phyloP scores from a whole-genome alignment of 2,329 filamentous ascomycete species.

The Monosporascus ibericus region DNA sequence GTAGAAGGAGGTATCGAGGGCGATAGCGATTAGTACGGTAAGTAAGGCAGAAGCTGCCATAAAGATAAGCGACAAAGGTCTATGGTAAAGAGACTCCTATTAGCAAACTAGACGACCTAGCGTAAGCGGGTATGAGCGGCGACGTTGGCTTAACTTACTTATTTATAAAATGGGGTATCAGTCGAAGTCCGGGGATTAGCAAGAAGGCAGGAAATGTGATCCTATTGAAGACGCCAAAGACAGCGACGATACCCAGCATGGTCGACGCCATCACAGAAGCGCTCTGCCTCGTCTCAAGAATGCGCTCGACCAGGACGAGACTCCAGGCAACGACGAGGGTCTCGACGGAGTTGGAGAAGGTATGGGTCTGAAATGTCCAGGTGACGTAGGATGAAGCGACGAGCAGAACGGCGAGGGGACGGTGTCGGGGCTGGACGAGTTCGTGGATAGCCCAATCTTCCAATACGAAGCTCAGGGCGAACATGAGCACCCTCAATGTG shows the following conservation, averaged over 20 bases:
- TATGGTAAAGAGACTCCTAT: constrained; percentile 22
- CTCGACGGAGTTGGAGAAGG: constrained; percentile 96
- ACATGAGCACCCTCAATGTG: constrained; percentile 84
- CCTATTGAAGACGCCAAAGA: constrained; percentile 89
- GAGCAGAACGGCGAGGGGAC: constrained; percentile 70
- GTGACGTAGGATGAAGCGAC: constrained; percentile 97
- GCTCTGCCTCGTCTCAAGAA: constrained; percentile 64
- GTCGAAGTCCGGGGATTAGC: constrained; percentile 71
- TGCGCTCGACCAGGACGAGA: constrained; percentile 83
- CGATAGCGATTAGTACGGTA: constrained; percentile 67
- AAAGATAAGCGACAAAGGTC: constrained; percentile 55
- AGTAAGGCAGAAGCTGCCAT: constrained; percentile 59
- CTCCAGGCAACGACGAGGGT: constrained; percentile 91
- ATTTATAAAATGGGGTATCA: constrained; percentile 79
- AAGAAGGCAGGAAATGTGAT: constrained; percentile 96
- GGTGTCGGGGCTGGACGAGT: constrained; percentile 68
- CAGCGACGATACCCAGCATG: constrained; percentile 71
- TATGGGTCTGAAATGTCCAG: constrained; percentile 98
- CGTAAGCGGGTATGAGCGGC: not conserved
- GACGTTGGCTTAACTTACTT: constrained; percentile 50
- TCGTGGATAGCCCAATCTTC: constrained; percentile 98
- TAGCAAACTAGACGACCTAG: constrained; percentile 4
- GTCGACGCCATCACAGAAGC: constrained; percentile 68
- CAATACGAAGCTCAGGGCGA: constrained; percentile 88
- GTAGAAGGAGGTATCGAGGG: constrained; percentile 83